Evolutionary conservation across 2,329 filamentous ascomycete genomes (phyloP), one percentile per base, ranked within the genome.

Genomic region (Oidium heveae): DNA sequence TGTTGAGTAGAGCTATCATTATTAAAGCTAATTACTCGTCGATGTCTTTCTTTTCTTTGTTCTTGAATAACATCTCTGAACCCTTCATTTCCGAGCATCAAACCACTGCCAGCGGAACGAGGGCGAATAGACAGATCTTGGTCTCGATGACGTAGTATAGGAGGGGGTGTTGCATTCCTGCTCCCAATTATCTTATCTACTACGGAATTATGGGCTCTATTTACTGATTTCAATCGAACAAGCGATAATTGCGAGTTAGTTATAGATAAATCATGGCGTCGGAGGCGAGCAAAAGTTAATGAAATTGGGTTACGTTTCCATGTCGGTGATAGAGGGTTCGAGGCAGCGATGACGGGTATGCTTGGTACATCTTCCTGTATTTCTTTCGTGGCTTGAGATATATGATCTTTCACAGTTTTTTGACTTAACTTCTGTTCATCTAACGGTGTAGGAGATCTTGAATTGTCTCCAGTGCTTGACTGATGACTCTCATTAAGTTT

Each of bases 281-380:
- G 36, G 39, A 58, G 56, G 32, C 56, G 39, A 13, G 55, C 43
- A 1, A 55, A 52, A 15, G 43, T 54, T 43, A 54, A 43, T 8
- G 53, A 54, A 9, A 53, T 56, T n/a, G 49, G 39, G 54, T 55
- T 51, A n/a, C 55, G 55, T 24, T 56, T 54, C 54, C 55, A 56
- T 22, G 43, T 18, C 52, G 54, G 46, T 28, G 51, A 55, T n/a
- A 28, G 43, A 36, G 47, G 39, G 55, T 50, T 52, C 46, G 57
- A 44, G 32, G 4, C 22, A 15, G 22, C 36, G 16, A 52, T 62
- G 0, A 59, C 57, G 1, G 58, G 49, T 4, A 60, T 60, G 7
- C 60, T 55, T 2, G 65, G 57, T 6, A 18, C 18, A n/a, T 5
- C 18, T 4, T 39, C 36, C 12, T 39, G 36, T 39, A 4, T 10